Conservation (phyloP, 805 yeast genomes). For the Candida hungchunana region DNA sequence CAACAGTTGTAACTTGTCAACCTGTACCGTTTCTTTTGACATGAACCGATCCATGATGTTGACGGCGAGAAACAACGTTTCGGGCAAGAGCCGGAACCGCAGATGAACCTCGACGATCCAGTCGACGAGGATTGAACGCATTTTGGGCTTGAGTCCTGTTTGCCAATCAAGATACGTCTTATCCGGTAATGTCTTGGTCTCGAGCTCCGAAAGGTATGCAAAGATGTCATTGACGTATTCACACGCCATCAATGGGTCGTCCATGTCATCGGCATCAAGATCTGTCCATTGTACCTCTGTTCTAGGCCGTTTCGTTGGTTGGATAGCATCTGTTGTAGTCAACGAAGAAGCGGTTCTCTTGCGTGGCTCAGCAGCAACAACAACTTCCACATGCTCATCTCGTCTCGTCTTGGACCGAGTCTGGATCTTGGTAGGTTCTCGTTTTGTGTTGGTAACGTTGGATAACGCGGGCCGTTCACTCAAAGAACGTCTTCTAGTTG, state of each 20-base stretch:
- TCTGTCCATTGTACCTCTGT: slow-evolving; percentile 35
- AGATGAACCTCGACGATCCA: slow-evolving; percentile 91
- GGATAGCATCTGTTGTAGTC: slow-evolving; percentile 28
- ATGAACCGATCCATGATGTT: slow-evolving; percentile 86
- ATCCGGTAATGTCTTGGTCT: slow-evolving; percentile 64
- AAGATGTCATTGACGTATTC: slow-evolving; percentile 89
- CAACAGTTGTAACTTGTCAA: slow-evolving; percentile 75
- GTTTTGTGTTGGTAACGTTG: too few species aligned
- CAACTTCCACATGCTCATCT: too few species aligned
- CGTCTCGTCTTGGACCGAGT: too few species aligned
- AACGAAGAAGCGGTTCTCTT: slow-evolving; percentile 57
- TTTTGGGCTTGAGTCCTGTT: slow-evolving; percentile 67
- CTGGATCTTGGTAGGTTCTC: too few species aligned
- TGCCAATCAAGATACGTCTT: slow-evolving; percentile 63
- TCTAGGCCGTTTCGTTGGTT: slow-evolving; percentile 16
- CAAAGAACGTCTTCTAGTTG: too few species aligned
- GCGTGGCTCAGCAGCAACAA: slow-evolving; percentile 14
- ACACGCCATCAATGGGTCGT: slow-evolving; percentile 82
- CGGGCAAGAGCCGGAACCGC: slow-evolving; percentile 78
- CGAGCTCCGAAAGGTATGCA: slow-evolving; percentile 65
- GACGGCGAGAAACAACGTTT: slow-evolving; percentile 77
- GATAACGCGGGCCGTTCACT: too few species aligned
- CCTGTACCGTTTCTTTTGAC: slow-evolving; percentile 66
- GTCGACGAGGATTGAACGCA: slow-evolving; percentile 86
- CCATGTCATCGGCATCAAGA: slow-evolving; percentile 62